Evolutionary conservation across 2,329 filamentous ascomycete species (phyloP).

Genomic region (Alternaria metachromatica): DNA sequence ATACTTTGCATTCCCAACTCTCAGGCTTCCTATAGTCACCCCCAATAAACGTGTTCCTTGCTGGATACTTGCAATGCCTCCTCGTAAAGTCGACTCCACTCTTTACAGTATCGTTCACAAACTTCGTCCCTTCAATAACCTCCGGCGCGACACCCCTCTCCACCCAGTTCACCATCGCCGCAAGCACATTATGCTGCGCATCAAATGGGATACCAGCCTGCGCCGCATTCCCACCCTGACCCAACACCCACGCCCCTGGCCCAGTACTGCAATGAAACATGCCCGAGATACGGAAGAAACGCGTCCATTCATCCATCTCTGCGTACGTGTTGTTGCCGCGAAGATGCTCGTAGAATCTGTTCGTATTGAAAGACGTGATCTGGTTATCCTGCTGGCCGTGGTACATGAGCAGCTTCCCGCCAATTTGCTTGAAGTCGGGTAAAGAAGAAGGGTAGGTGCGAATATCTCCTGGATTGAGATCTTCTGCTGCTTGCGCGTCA

Average conservation of each 20-base stretch:
- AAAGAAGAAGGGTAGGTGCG: slow-evolving; percentile 46
- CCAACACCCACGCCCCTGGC: slow-evolving; percentile 50
- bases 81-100: slow-evolving; percentile 54
- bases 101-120: slow-evolving; percentile 48
- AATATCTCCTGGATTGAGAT: slow-evolving; percentile 46
- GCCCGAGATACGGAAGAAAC: slow-evolving; percentile 60
- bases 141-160: slow-evolving; percentile 49
- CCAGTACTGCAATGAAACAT: slow-evolving; percentile 61
- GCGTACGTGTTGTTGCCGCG: slow-evolving; percentile 10
- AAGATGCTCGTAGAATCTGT: slow-evolving; percentile 56
- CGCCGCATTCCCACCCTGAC: slow-evolving; percentile 30
- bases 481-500: slow-evolving; percentile 40
- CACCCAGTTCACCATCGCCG: slow-evolving; percentile 56
- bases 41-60: slow-evolving; percentile 7
- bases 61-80: slow-evolving; percentile 52
- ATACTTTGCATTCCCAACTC: slow-evolving; percentile 24
- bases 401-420: slow-evolving; percentile 55
- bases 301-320: slow-evolving; percentile 45
- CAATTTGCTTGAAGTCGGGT: slow-evolving; percentile 38
- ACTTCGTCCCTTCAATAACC: slow-evolving; percentile 36
- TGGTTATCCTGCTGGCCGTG: slow-evolving; percentile 55
- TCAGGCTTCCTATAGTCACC: slow-evolving; percentile 37
- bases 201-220: slow-evolving; percentile 25
- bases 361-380: slow-evolving; percentile 53
- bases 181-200: slow-evolving; percentile 35